These are phyloP conservation scores for Chamaecyparis obtusa DNA, from an alignment of 75 land plant species.

Conservation along the genomic window DNA sequence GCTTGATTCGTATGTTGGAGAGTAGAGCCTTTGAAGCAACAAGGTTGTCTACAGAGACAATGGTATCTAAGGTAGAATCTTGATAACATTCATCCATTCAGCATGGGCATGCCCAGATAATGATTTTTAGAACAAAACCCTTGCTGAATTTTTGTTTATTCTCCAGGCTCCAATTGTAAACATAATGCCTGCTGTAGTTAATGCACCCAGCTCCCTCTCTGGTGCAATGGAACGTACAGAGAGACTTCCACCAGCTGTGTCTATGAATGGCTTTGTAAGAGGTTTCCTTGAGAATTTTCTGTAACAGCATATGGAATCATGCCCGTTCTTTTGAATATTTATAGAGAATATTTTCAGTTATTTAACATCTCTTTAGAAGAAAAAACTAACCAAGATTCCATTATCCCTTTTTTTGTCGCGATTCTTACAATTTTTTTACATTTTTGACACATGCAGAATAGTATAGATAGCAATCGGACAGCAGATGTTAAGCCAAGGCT, in stretches of 20 bases:
- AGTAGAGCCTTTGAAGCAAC: constrained; percentile 42
- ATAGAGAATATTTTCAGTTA: not conserved
- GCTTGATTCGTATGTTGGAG: constrained; percentile 42
- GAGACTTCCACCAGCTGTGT: constrained; percentile 35
- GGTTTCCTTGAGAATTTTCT: constrained; percentile 12
- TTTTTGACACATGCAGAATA: constrained; percentile 30
- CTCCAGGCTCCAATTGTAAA: constrained; percentile 57
- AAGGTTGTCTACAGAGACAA: constrained; percentile 30
- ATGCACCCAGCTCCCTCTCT: constrained; percentile 30
- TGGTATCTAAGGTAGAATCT: constrained; percentile 37
- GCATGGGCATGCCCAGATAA: not conserved
- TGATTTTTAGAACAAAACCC: not conserved
- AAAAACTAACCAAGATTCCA: not conserved
- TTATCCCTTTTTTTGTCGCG: not conserved
- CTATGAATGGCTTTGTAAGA: constrained; percentile 48
- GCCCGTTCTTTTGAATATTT: not conserved
- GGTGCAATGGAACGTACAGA: constrained; percentile 43
- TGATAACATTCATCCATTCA: not conserved
- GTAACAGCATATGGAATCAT: not conserved
- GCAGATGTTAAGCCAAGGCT: constrained; percentile 74
- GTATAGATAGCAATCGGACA: constrained; percentile 49
- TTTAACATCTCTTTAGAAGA: not conserved
- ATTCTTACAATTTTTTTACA: not conserved
- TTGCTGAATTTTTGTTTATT: not conserved
- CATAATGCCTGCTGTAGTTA: constrained; percentile 36